phyloP scores from a whole-genome alignment of 192 early-diverging fungal species.

The Coemansia sp. region DNA sequence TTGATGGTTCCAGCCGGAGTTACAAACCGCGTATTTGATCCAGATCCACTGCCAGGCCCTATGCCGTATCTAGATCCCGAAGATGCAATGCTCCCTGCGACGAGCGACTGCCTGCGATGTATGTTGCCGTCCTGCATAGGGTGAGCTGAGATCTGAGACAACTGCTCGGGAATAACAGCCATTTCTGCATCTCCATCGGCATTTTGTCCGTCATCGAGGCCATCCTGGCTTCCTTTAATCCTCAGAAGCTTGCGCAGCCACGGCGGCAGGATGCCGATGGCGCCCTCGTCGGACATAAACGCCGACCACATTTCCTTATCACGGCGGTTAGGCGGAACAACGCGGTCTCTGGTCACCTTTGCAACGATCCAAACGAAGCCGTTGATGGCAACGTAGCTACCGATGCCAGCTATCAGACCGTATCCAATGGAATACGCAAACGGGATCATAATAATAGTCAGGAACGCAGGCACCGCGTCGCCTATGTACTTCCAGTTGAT shows the following conservation, averaged over 20 bases:
- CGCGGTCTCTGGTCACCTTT: conserved; percentile 11
- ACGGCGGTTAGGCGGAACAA: conserved; percentile 20
- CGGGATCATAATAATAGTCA: conserved; percentile 74
- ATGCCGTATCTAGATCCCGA: background rate
- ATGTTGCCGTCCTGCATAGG: background rate
- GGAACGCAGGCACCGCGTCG: conserved; percentile 74
- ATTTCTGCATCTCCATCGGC: background rate
- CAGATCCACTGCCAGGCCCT: background rate
- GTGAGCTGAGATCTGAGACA: conserved; percentile 5
- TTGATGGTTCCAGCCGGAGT: conserved; percentile 9
- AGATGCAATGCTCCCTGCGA: too few species aligned
- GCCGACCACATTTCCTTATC: conserved; percentile 25
- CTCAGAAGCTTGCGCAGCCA: conserved; percentile 9
- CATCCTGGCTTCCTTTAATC: background rate
- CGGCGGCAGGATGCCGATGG: conserved; percentile 9
- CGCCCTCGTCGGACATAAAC: conserved; percentile 22
- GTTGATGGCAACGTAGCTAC: conserved; percentile 55
- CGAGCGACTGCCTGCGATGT: conserved; percentile 9
- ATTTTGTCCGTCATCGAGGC: background rate
- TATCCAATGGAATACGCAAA: conserved; percentile 81
- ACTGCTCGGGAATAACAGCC: conserved; percentile 4
- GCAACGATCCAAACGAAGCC: conserved; percentile 15
- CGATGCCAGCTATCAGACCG: conserved; percentile 71
- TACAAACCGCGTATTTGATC: conserved; percentile 6
- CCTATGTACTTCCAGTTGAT: conserved; percentile 81